A percentile compares a stretch with the other conserved stretches of the same genome.
phyloP scores from a whole-genome alignment of 2,329 filamentous ascomycete species.

The Atkinsonella texensis region DNA sequence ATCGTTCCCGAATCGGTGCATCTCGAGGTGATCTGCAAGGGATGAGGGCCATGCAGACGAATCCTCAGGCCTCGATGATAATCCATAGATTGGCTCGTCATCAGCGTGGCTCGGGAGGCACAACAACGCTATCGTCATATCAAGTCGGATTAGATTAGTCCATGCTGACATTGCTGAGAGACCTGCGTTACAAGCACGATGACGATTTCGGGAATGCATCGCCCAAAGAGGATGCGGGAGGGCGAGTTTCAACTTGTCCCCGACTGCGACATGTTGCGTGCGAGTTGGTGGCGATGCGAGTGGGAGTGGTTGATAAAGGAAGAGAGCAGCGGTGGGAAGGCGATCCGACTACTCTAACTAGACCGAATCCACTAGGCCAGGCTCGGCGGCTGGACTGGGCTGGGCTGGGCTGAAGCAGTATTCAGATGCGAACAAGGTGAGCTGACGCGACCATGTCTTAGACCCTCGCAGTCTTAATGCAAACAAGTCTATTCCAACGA shows the following conservation, averaged over 20 bases:
- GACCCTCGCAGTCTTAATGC: conserved; percentile 10
- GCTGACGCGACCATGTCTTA: conserved; percentile 6
- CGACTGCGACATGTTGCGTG: background rate
- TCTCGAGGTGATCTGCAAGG: background rate
- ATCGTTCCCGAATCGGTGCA: background rate
- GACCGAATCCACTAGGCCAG: background rate
- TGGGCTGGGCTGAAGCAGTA: too few relatives aligned
- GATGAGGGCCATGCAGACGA: background rate
- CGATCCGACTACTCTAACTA: background rate
- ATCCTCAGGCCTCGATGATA: background rate
- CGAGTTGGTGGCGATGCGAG: background rate
- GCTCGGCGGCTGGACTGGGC: too few relatives aligned
- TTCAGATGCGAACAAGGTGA: background rate
- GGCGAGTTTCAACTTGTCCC: background rate
- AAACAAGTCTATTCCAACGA: conserved; percentile 10
- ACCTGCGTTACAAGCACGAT: background rate
- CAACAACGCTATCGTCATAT: background rate
- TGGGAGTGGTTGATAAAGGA: background rate
- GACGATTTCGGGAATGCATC: background rate
- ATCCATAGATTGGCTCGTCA: background rate
- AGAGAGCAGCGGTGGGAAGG: background rate
- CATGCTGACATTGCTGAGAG: too few relatives aligned
- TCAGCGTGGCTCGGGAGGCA: background rate
- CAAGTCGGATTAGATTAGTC: too few relatives aligned
- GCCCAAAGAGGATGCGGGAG: background rate